Percentiles rank a stretch among this genome's conserved stretches.
These are phyloP conservation scores for Starmerella davenportii DNA, from an alignment of 805 yeast genomes.

Conservation along the genomic window DNA sequence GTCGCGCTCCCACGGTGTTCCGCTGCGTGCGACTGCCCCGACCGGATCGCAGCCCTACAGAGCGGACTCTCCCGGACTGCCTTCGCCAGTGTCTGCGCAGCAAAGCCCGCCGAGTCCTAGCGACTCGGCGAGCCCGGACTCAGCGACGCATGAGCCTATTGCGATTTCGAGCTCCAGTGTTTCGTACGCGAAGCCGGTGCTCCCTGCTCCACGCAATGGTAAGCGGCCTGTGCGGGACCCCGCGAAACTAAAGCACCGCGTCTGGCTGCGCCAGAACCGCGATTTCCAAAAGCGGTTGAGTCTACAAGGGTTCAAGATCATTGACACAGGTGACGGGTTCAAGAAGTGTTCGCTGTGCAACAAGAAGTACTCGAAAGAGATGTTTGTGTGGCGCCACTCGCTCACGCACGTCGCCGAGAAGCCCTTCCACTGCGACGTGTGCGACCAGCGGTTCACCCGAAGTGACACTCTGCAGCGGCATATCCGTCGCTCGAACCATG, in stretches of 20 bases:
- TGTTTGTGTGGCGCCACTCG: slow-evolving; percentile 14
- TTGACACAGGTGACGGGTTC: slow-evolving; percentile 6
- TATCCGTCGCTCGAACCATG: slow-evolving; percentile 7
- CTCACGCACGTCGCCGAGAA: slow-evolving; percentile 9
- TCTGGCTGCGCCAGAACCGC: slow-evolving; percentile 11
- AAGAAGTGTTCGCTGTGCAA: slow-evolving; percentile 10
- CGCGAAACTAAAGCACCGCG: slow-evolving; percentile 7
- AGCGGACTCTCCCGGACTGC: too few species aligned
- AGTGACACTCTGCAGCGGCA: slow-evolving; percentile 14
- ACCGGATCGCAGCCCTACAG: too few species aligned
- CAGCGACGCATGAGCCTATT: not conserved
- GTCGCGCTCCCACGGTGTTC: too few species aligned
- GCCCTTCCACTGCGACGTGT: slow-evolving; percentile 13
- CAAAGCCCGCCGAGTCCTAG: too few species aligned
- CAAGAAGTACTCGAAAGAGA: slow-evolving; percentile 7
- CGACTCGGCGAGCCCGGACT: too few species aligned
- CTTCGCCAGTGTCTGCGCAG: too few species aligned
- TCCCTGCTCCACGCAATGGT: not conserved
- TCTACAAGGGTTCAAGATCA: slow-evolving; percentile 8
- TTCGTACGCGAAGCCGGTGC: not conserved
- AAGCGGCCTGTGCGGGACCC: not conserved
- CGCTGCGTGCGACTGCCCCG: too few species aligned
- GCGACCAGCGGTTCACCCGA: slow-evolving; percentile 10
- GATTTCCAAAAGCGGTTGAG: slow-evolving; percentile 5
- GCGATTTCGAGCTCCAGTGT: not conserved